These are phyloP conservation scores for Cyclospora cayetanensis DNA, from an alignment of 169 alveolate species.

Conservation along the genomic window DNA sequence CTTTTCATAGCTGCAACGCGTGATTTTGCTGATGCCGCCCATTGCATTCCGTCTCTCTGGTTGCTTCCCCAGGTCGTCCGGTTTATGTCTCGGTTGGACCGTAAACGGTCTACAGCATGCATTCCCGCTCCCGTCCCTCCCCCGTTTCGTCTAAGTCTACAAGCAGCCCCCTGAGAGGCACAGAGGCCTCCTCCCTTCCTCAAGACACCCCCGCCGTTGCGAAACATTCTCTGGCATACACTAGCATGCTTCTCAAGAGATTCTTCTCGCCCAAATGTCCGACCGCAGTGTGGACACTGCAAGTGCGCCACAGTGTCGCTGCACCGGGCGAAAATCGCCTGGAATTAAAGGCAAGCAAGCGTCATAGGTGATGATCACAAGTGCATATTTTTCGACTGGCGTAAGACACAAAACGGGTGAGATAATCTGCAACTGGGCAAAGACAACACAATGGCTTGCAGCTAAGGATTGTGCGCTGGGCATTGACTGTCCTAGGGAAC, in stretches of 20 bases:
- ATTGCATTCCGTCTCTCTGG: neutral
- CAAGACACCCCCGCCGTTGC: constrained; percentile 49
- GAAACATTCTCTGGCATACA: constrained; percentile 69
- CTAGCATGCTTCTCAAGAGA: constrained; percentile 66
- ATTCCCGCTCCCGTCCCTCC: neutral
- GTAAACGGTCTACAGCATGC: neutral
- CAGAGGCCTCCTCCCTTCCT: constrained; percentile 55
- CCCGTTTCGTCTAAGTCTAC: neutral
- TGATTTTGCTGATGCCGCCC: too few relatives aligned
- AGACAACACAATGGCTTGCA: neutral
- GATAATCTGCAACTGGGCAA: neutral
- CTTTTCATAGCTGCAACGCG: too few relatives aligned
- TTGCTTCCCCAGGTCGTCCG: neutral
- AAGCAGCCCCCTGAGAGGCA: constrained; percentile 56
- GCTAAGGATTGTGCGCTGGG: too few relatives aligned
- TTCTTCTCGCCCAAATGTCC: constrained; percentile 70
- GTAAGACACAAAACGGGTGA: neutral
- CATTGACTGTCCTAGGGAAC: too few relatives aligned
- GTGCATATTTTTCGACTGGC: neutral
- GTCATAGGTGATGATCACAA: neutral
- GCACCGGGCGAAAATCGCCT: constrained; percentile 69
- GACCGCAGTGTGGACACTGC: constrained; percentile 71
- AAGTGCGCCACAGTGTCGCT: constrained; percentile 51
- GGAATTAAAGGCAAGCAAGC: neutral
- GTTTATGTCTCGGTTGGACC: neutral